Evolutionary conservation across 768 basidiomycete genomes (phyloP).

Genomic region (Dentipellis fragilis): DNA sequence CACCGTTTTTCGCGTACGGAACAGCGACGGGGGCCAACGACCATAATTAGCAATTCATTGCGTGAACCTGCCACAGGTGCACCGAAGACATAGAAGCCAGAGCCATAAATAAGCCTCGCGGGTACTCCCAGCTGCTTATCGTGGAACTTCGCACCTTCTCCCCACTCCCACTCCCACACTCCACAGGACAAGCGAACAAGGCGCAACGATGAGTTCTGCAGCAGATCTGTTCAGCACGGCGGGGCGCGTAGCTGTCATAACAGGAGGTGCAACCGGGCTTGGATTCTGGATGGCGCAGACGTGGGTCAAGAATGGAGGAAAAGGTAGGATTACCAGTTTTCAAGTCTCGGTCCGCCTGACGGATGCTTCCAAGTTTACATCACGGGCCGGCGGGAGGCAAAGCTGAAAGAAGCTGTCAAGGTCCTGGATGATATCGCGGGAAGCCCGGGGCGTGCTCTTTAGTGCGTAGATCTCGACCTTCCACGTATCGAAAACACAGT

Average conservation of each 20-base stretch:
- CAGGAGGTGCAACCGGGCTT: conserved; percentile 70
- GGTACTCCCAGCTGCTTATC: too few species aligned
- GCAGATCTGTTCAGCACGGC: conserved; percentile 45
- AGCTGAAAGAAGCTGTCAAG: conserved; percentile 48
- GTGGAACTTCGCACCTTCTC: too few species aligned
- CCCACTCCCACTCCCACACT: too few species aligned
- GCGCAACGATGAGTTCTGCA: neutral
- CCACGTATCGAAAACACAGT: conserved; percentile 35
- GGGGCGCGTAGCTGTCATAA: conserved; percentile 60
- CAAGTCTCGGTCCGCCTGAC: neutral
- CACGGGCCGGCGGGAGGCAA: conserved; percentile 43
- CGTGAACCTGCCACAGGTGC: too few species aligned
- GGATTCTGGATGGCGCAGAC: conserved; percentile 74
- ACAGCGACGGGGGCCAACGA: too few species aligned
- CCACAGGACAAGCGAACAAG: too few species aligned
- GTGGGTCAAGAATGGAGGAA: conserved; percentile 73
- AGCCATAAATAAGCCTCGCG: too few species aligned
- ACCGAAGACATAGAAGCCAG: too few species aligned
- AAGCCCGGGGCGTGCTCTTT: conserved; percentile 3
- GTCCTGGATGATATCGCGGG: conserved; percentile 29
- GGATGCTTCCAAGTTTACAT: neutral
- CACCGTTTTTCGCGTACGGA: too few species aligned
- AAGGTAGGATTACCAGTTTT: conserved; percentile 48
- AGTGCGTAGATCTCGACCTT: conserved; percentile 38
- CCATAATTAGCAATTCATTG: too few species aligned